Evolutionary conservation across 1,139 yeast species (phyloP).

Genomic region (Zygoascus sp.): DNA sequence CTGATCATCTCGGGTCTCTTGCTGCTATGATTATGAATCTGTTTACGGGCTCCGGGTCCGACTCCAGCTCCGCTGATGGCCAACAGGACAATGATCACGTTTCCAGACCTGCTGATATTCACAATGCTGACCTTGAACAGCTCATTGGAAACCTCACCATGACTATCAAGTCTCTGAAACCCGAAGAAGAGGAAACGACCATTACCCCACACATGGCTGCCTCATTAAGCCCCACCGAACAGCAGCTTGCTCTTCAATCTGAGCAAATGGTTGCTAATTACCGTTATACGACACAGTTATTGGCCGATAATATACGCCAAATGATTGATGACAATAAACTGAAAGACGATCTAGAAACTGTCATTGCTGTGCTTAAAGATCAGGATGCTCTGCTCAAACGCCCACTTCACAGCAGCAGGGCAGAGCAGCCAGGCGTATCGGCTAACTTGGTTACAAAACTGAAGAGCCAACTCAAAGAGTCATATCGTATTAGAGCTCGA

Average conservation of each 20-base stretch:
- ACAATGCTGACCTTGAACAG: neutral
- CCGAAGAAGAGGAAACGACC: neutral
- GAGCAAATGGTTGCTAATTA: conserved; percentile 7
- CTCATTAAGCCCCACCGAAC: neutral
- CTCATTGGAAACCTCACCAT: conserved; percentile 2
- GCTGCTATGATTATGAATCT: conserved; percentile 7
- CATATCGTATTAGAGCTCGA: conserved; percentile 1
- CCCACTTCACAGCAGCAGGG: neutral
- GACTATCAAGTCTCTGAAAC: conserved; percentile 6
- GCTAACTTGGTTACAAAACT: neutral
- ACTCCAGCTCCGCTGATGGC: too few relatives aligned
- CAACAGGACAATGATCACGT: neutral
- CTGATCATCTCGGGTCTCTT: conserved; percentile 1
- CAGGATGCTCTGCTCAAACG: conserved; percentile 5
- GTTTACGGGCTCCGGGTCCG: conserved; percentile 1
- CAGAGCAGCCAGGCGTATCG: neutral
- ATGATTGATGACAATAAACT: conserved; percentile 5
- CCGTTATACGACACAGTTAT: conserved; percentile 8
- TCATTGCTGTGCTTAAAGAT: conserved; percentile 3
- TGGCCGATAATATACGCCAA: conserved; percentile 9
- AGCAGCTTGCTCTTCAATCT: conserved; percentile 1
- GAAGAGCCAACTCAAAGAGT: conserved; percentile 8
- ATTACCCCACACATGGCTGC: neutral
- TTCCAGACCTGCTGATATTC: neutral
- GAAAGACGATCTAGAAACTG: conserved; percentile 4